Percentiles rank a stretch among this genome's conserved stretches.
These are phyloP conservation scores for Candida nanaspora DNA, from an alignment of 805 yeast species.

Conservation along the genomic window DNA sequence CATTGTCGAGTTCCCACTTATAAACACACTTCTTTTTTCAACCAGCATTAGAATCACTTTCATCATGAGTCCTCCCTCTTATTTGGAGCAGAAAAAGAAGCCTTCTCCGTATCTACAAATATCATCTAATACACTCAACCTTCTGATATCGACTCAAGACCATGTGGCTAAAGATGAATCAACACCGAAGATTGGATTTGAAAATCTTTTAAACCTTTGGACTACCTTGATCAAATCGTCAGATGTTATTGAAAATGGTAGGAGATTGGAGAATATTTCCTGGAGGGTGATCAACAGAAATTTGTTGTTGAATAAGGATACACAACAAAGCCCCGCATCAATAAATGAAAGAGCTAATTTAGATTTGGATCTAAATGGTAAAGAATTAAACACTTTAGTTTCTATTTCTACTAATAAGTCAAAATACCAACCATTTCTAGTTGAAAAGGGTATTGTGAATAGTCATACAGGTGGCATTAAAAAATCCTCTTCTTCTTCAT, in stretches of 20 bases:
- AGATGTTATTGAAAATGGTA: conserved; percentile 24
- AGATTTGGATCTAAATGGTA: conserved; percentile 8
- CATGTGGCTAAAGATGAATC: conserved; percentile 7
- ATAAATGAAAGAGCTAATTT: not conserved
- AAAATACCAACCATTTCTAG: conserved; percentile 5
- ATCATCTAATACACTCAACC: conserved; percentile 18
- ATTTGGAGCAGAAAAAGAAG: conserved; percentile 17
- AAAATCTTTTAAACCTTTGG: conserved; percentile 34
- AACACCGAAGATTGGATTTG: conserved; percentile 25
- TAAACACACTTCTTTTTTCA: not conserved
- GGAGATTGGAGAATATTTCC: conserved; percentile 27
- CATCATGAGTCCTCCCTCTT: conserved; percentile 1
- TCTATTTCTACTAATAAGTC: conserved; percentile 16
- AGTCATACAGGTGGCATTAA: not conserved
- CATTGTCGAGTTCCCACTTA: too few species aligned
- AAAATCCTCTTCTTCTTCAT: not conserved
- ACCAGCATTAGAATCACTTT: not conserved
- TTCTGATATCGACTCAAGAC: conserved; percentile 12
- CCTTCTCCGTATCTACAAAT: conserved; percentile 26
- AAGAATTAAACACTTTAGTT: conserved; percentile 22
- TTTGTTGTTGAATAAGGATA: conserved; percentile 15
- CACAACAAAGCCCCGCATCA: not conserved
- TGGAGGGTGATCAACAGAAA: conserved; percentile 29
- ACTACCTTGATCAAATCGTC: conserved; percentile 29
- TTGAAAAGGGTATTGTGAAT: not conserved